Percentiles rank a stretch among this genome's conserved stretches.
These are phyloP conservation scores for Calocybe cyanea DNA, from an alignment of 768 basidiomycete species.

Conservation along the genomic window DNA sequence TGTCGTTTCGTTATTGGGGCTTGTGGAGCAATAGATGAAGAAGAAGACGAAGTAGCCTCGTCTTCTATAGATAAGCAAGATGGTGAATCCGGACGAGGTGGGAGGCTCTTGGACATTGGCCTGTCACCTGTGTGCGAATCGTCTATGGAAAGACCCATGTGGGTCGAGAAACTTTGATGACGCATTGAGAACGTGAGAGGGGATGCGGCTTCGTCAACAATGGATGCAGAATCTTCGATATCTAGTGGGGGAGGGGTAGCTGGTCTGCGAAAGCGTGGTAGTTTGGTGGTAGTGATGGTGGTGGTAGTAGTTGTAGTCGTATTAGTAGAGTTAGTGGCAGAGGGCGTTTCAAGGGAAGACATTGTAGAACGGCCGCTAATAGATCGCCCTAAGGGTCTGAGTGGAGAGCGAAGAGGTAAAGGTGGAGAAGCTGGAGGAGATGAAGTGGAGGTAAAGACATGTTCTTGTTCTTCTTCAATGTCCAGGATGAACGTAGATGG, in stretches of 20 bases:
- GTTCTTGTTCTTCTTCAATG: conserved; percentile 5
- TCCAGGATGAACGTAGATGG: conserved; percentile 28
- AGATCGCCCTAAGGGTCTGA: conserved; percentile 29
- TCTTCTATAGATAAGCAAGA: conserved; percentile 22
- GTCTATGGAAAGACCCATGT: conserved; percentile 20
- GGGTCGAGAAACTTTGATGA: conserved; percentile 23
- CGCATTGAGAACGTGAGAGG: conserved; percentile 22
- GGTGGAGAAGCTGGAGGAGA: conserved; percentile 23
- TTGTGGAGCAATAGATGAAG: conserved; percentile 18
- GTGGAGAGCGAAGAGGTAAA: conserved; percentile 33
- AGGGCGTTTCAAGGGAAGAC: conserved; percentile 4
- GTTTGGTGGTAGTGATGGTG: conserved; percentile 1
- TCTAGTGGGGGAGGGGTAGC: conserved; percentile 19
- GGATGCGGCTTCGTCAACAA: conserved; percentile 18
- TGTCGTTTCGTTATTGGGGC: conserved; percentile 62
- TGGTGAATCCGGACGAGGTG: conserved; percentile 24
- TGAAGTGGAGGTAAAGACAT: conserved; percentile 23
- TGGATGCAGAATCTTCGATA: conserved; percentile 23
- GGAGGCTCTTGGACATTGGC: conserved; percentile 19
- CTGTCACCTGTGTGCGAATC: conserved; percentile 15
- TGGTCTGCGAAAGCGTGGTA: conserved; percentile 16
- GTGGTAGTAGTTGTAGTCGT: no score
- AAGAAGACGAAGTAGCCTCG: conserved; percentile 20
- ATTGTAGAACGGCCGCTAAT: conserved; percentile 16
- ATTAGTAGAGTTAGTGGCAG: no score